phyloP scores from a whole-genome alignment of 1,284 basidiomycete species.

The Ganoderma leucocontextum region DNA sequence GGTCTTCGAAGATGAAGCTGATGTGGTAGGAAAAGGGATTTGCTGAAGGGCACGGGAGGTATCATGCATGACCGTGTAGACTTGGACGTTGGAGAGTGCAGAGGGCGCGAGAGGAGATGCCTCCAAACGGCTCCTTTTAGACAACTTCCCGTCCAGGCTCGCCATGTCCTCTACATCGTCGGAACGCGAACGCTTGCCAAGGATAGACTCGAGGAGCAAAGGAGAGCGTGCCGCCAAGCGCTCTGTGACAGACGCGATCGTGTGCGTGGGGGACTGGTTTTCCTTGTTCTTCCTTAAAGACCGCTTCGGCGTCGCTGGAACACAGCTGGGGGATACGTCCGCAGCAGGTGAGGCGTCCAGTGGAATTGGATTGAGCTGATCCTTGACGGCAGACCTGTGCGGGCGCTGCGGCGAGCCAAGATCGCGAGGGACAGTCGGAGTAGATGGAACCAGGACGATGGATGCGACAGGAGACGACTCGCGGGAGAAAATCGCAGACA shows the following conservation, averaged over 20 bases:
- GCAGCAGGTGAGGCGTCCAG: slow-evolving; percentile 27
- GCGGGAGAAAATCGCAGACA: slow-evolving; percentile 22
- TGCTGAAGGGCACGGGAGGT: neutral
- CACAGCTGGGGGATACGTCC: slow-evolving; percentile 17
- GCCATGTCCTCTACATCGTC: slow-evolving; percentile 39
- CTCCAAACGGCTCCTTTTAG: slow-evolving; percentile 41
- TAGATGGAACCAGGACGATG: slow-evolving; percentile 25
- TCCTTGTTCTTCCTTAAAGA: slow-evolving; percentile 52
- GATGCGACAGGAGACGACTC: neutral
- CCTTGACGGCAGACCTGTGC: slow-evolving; percentile 38
- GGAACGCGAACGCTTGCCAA: slow-evolving; percentile 50
- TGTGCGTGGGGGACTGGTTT: slow-evolving; percentile 49
- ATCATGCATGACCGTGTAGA: slow-evolving; percentile 24
- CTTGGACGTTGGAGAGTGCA: slow-evolving; percentile 22
- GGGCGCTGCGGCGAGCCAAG: slow-evolving; percentile 44
- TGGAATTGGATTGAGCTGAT: slow-evolving; percentile 5
- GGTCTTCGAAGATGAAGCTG: neutral
- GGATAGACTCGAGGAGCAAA: slow-evolving; percentile 39
- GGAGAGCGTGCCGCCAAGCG: slow-evolving; percentile 43
- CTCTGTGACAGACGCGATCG: slow-evolving; percentile 44
- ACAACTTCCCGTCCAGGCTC: slow-evolving; percentile 29
- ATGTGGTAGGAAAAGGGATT: neutral
- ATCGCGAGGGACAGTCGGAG: slow-evolving; percentile 28
- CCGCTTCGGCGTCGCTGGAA: slow-evolving; percentile 37
- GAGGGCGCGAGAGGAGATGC: slow-evolving; percentile 23